Conservation (phyloP, 805 yeast genomes). For the Cyberlindnera xishuangbannaensis region DNA sequence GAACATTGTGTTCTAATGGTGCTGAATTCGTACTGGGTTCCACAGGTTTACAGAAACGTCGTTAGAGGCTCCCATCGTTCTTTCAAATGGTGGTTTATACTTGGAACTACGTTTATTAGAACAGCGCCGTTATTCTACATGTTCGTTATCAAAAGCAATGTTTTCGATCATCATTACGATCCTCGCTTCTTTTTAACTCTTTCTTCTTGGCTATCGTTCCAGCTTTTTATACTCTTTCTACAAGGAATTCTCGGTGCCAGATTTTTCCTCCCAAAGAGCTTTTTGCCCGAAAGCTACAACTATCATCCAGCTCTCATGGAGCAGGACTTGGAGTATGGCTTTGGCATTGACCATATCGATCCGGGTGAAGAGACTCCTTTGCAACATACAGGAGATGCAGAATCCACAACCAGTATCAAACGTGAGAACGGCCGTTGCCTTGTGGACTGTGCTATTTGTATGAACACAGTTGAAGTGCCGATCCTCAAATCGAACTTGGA, state of each 20-base stretch:
- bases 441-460: constrained; percentile 85
- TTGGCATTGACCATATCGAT: constrained; percentile 41
- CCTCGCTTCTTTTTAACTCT: constrained; percentile 41
- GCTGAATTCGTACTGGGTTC: constrained; percentile 77
- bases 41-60: constrained; percentile 78
- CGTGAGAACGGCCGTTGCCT: constrained; percentile 36
- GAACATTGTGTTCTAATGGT: constrained; percentile 50
- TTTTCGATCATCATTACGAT: constrained; percentile 67
- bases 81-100: constrained; percentile 69
- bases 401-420: constrained; percentile 24
- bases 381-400: constrained; percentile 19
- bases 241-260: constrained; percentile 75
- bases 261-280: constrained; percentile 70
- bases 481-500: constrained; percentile 27
- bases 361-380: constrained; percentile 19
- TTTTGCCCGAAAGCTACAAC: constrained; percentile 77
- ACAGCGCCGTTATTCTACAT: constrained; percentile 62
- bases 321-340: constrained; percentile 58
- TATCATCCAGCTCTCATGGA: constrained; percentile 66
- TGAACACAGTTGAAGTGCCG: constrained; percentile 68
- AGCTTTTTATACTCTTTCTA: constrained; percentile 48
- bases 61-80: constrained; percentile 62
- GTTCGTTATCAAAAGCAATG: constrained; percentile 45
- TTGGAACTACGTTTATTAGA: constrained; percentile 60
- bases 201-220: constrained; percentile 52